Percentiles rank a stretch among this genome's conserved stretches.
Conservation (phyloP, 2,329 filamentous ascomycete genomes). For the Cryphonectria radicalis region DNA sequence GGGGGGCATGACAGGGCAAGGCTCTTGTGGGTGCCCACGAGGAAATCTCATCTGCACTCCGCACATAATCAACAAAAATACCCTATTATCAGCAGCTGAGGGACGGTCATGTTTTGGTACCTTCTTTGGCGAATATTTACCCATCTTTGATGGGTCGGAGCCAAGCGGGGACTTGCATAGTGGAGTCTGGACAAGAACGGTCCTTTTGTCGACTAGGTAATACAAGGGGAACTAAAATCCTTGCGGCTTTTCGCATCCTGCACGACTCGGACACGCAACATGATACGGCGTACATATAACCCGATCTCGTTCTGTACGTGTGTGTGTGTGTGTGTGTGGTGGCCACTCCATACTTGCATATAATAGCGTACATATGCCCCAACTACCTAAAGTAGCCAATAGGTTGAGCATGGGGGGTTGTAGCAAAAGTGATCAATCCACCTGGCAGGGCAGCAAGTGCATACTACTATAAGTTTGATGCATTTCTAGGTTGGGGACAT, state of each 20-base stretch:
- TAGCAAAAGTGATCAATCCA: neutral
- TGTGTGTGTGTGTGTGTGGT: neutral
- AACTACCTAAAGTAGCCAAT: neutral
- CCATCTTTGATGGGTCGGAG: neutral
- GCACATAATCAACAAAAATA: neutral
- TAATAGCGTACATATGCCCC: neutral
- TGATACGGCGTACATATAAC: neutral
- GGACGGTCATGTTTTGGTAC: neutral
- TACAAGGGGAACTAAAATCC: neutral
- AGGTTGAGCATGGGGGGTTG: neutral
- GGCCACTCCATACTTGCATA: neutral
- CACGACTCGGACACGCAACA: neutral
- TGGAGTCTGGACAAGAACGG: neutral
- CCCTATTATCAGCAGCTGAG: neutral
- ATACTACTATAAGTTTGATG: neutral
- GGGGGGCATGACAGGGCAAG: neutral
- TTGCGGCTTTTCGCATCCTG: neutral
- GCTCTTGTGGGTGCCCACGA: neutral
- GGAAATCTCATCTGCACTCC: neutral
- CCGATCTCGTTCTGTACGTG: neutral
- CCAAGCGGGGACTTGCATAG: neutral
- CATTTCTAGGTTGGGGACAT: neutral
- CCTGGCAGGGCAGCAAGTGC: neutral
- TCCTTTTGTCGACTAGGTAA: slow-evolving; percentile 5
- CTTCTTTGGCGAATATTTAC: neutral